A percentile compares a stretch with the other conserved stretches of the same genome.
phyloP scores from a whole-genome alignment of 2,329 filamentous ascomycete genomes.

The Apiospora pterosperma region DNA sequence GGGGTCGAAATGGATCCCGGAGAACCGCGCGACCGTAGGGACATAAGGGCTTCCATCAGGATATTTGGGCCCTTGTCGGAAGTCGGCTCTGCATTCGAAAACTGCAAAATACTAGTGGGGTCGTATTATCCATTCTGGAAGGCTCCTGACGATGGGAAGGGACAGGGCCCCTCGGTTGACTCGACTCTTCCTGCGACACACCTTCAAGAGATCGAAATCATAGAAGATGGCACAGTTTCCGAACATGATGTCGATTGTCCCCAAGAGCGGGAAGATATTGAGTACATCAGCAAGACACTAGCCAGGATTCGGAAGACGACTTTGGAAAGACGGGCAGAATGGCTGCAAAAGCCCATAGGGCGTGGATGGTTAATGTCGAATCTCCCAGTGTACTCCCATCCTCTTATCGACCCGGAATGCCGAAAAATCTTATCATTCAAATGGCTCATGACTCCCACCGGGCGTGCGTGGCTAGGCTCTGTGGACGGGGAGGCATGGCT shows the following conservation, averaged over 20 bases:
- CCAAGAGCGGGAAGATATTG: not conserved
- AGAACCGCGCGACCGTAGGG: too few relatives aligned
- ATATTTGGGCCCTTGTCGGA: not conserved
- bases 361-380: not conserved
- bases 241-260: too few relatives aligned
- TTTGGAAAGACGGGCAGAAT: too few relatives aligned
- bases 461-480: not conserved
- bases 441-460: not conserved
- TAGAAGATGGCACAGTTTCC: too few relatives aligned
- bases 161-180: not conserved
- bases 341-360: not conserved
- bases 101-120: not conserved
- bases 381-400: too few relatives aligned
- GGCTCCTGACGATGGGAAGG: not conserved
- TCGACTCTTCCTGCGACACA: not conserved
- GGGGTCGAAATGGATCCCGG: too few relatives aligned
- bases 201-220: not conserved
- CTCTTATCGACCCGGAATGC: too few relatives aligned
- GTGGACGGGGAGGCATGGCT: not conserved
- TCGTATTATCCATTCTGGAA: not conserved
- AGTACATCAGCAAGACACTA: not conserved
- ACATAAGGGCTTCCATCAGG: not conserved
- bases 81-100: not conserved
- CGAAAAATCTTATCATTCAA: not conserved
- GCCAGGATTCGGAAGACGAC: not conserved